Evolutionary conservation across 495 filamentous ascomycete species (phyloP).

Genomic region (Talaromyces ruber): DNA sequence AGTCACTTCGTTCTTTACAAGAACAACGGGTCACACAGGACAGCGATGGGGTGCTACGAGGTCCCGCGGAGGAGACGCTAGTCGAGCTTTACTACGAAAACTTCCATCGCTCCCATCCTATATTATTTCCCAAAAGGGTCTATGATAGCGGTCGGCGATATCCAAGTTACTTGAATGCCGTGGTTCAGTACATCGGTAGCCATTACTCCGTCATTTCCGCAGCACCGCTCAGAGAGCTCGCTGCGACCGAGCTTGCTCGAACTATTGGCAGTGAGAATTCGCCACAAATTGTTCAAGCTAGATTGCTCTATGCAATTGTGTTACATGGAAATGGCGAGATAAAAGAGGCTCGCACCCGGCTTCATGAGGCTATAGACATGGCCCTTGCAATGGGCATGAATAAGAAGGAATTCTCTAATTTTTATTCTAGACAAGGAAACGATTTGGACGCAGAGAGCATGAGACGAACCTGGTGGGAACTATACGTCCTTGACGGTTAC

Average conservation of each 20-base stretch:
- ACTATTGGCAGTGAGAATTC: not conserved
- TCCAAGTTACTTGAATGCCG: constrained; percentile 5
- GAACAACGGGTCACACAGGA: not conserved
- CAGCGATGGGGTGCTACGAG: not conserved
- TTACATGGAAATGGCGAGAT: constrained; percentile 26
- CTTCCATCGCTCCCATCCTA: constrained; percentile 5
- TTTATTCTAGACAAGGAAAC: constrained; percentile 12
- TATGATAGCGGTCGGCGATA: constrained; percentile 7
- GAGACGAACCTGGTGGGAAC: constrained; percentile 35
- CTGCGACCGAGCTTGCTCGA: not conserved
- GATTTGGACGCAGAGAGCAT: constrained; percentile 28
- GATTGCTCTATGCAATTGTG: constrained; percentile 28
- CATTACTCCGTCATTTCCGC: constrained; percentile 8
- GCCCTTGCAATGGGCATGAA: constrained; percentile 32
- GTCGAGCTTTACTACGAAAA: constrained; percentile 8
- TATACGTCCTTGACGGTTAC: constrained; percentile 29
- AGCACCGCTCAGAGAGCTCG: not conserved
- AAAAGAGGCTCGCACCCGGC: constrained; percentile 20
- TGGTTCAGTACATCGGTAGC: constrained; percentile 10
- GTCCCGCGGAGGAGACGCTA: not conserved
- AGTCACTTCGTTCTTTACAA: not conserved
- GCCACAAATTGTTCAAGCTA: constrained; percentile 28
- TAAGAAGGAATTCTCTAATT: constrained; percentile 21
- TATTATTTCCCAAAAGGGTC: constrained; percentile 4
- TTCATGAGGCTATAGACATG: constrained; percentile 23